Conservation (phyloP, 179 eudicot genomes). For the Nepenthes alata region DNA sequence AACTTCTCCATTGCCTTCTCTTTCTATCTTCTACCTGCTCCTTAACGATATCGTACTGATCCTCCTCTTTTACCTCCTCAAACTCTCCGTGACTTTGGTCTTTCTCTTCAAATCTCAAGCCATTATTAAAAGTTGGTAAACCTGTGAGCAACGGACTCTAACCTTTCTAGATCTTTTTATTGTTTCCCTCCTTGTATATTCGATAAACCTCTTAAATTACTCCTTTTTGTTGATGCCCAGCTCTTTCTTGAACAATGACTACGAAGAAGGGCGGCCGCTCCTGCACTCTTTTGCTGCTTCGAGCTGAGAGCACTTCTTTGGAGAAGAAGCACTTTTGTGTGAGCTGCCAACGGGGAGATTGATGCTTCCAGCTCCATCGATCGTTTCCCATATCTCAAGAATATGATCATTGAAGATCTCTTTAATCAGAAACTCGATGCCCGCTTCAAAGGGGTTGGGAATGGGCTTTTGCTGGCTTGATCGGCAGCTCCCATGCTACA, state of each 20-base stretch:
- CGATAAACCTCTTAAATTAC: constrained; percentile 37
- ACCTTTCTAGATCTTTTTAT: constrained; percentile 63
- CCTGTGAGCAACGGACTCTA: constrained; percentile 75
- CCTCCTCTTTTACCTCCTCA: constrained; percentile 29
- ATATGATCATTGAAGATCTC: constrained; percentile 28
- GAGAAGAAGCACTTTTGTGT: constrained; percentile 14
- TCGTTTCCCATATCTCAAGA: constrained; percentile 61
- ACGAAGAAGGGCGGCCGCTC: constrained; percentile 31
- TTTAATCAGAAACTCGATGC: constrained; percentile 43
- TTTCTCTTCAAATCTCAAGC: constrained; percentile 77
- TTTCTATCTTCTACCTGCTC: constrained; percentile 57
- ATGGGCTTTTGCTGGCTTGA: constrained; percentile 23
- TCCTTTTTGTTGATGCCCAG: constrained; percentile 58
- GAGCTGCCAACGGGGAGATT: constrained; percentile 42
- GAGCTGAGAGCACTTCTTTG: constrained; percentile 15
- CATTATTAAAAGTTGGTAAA: constrained; percentile 74
- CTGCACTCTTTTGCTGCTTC: constrained; percentile 35
- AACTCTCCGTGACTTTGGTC: constrained; percentile 38
- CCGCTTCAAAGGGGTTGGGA: constrained; percentile 34
- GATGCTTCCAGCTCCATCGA: constrained; percentile 41
- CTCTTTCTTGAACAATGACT: constrained; percentile 42
- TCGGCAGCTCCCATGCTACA: constrained; percentile 23
- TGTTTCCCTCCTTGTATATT: constrained; percentile 32
- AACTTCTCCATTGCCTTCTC: constrained; percentile 53
- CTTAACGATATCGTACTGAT: constrained; percentile 45